Percentiles rank a stretch among this genome's conserved stretches.
phyloP scores from a whole-genome alignment of 2,329 filamentous ascomycete species.

The Penicillium sp. region DNA sequence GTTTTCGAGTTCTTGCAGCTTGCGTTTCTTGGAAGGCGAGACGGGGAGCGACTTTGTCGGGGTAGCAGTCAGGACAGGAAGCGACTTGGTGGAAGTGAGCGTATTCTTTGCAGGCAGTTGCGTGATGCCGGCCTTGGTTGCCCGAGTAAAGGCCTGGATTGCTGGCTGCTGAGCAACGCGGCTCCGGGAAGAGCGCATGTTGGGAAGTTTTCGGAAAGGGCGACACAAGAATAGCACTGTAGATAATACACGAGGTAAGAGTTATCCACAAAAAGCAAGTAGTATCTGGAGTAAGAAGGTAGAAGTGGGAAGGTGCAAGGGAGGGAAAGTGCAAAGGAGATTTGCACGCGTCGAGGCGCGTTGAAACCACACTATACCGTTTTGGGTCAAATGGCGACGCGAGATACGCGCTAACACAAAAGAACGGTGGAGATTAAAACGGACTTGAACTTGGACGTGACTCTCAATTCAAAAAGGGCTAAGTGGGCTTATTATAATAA shows the following conservation, averaged over 20 bases:
- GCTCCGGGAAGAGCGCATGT: slow-evolving; percentile 31
- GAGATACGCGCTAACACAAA: slow-evolving; percentile 1
- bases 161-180: slow-evolving; percentile 41
- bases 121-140: slow-evolving; percentile 44
- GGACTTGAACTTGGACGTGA: background rate
- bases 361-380: slow-evolving; percentile 11
- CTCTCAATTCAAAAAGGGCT: background rate
- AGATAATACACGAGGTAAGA: slow-evolving; percentile 23
- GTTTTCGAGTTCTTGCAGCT: slow-evolving; percentile 36
- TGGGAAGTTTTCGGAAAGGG: slow-evolving; percentile 16
- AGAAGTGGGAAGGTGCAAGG: slow-evolving; percentile 5
- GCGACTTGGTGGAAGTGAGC: background rate
- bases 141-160: slow-evolving; percentile 47
- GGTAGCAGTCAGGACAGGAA: slow-evolving; percentile 13
- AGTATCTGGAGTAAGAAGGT: background rate
- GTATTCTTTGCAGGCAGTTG: slow-evolving; percentile 36
- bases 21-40: slow-evolving; percentile 44
- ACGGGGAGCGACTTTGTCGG: slow-evolving; percentile 24
- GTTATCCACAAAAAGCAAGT: slow-evolving; percentile 17
- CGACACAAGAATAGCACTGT: background rate
- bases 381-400: slow-evolving; percentile 18
- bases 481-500: background rate
- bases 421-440: background rate
- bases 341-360: slow-evolving; percentile 18
- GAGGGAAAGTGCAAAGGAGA: slow-evolving; percentile 8